Base-by-base conservation (phyloP, 495 filamentous ascomycete genomes). In the Neurospora discreta region DNA sequence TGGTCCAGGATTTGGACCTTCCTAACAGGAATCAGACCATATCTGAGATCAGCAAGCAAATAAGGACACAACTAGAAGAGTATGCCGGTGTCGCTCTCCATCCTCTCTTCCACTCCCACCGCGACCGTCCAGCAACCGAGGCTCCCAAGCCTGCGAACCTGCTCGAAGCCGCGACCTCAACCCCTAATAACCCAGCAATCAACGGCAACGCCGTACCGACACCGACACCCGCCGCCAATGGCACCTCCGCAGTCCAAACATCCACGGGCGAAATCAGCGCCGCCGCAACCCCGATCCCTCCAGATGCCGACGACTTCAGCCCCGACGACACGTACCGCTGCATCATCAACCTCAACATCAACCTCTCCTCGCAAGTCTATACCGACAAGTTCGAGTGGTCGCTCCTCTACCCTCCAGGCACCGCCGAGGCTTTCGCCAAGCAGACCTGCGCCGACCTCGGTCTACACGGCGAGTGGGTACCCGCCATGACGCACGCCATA, bases 351-450 rank as follows among this genome's bases (percentile, higher is more conserved):
- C 87, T 99, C 30, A 97, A 92, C 80, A 93, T 99, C 76, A 97
- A 97, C 75, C 87, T 98, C 26, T 90, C 92, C 69, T 97, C 97
- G 73, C 90, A 91, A 71, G 89, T 98, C 20, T 98, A 97, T 81
- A 95, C 92, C 5, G 95, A 99, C 85, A 97, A 92, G 79, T 98
- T 99, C 75, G 95, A 99, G 79, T 99, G 95, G 95, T 98, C 95
- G 20, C 84, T 99, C 5, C 87, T 98, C 10, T 93, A 98, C 78
- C 93, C 94, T 5, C 90, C 92, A 1, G 94, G 96, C 16, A 91
- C 95, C 70, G 93, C 95, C 11, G 95, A 99, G 80, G 87, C 90
- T 44, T 98, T 98, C 80, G 96, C 95, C 65, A 92, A 92, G 75
- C 86, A 92, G 71, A 98, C 95, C 0, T 97, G 94, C 80, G 91